Percentiles rank a stretch among this genome's conserved stretches.
Conservation (phyloP, 495 filamentous ascomycete species). For the Articulospora tetracladia region DNA sequence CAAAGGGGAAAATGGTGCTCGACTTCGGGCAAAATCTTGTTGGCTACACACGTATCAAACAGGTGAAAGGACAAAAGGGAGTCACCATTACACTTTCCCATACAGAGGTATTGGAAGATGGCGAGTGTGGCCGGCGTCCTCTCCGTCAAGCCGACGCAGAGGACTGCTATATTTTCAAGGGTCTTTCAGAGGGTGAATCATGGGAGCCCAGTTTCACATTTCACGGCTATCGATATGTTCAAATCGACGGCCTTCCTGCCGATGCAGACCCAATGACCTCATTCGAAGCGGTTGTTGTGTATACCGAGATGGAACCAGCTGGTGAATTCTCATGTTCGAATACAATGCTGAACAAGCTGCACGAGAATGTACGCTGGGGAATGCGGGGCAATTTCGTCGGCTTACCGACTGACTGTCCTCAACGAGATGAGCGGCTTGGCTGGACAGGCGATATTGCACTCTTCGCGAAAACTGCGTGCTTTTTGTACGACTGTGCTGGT, state of each 20-base stretch:
- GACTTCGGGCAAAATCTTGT: conserved; percentile 58
- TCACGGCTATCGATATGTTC: conserved; percentile 49
- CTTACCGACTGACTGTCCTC: conserved; percentile 50
- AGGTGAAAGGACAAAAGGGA: conserved; percentile 28
- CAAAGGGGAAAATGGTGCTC: conserved; percentile 39
- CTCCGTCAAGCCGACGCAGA: conserved; percentile 34
- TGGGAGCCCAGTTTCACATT: conserved; percentile 36
- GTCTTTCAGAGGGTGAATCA: not conserved
- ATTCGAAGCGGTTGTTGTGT: conserved; percentile 39
- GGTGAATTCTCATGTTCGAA: conserved; percentile 44
- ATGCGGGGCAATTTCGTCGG: conserved; percentile 50
- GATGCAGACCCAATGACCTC: not conserved
- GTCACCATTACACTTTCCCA: conserved; percentile 35
- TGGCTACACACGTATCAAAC: conserved; percentile 36
- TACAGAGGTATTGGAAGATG: conserved; percentile 48
- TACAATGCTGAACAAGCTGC: conserved; percentile 39
- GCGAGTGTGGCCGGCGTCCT: conserved; percentile 45
- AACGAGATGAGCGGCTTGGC: conserved; percentile 50
- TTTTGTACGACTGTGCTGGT: conserved; percentile 41
- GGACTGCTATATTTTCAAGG: not conserved
- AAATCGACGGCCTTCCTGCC: conserved; percentile 39
- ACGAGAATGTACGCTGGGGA: conserved; percentile 44
- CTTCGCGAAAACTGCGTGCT: conserved; percentile 42
- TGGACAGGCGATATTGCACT: conserved; percentile 49
- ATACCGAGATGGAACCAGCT: conserved; percentile 44